A percentile compares a stretch with the other conserved stretches of the same genome.
Conservation (phyloP, 2,329 filamentous ascomycete species). For the Arthrobotrys sinensis region DNA sequence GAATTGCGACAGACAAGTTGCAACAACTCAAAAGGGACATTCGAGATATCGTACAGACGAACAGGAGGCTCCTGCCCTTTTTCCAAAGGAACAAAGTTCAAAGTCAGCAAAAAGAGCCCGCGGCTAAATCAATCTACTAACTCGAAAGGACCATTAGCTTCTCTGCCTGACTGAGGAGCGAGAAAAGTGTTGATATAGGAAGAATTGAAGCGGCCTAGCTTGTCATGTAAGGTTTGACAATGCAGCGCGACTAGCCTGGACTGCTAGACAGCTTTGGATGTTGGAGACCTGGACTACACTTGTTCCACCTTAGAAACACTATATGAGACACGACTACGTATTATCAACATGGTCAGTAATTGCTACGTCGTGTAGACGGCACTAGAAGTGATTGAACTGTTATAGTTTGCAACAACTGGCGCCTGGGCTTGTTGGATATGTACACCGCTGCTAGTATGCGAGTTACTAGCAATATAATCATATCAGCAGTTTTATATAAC, state of each 20-base stretch:
- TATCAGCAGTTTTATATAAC: conserved; percentile 54
- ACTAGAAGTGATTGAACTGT: conserved; percentile 32
- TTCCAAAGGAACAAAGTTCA: conserved; percentile 17
- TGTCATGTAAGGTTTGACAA: conserved; percentile 61
- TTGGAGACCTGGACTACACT: conserved; percentile 58
- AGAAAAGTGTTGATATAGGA: conserved; percentile 51
- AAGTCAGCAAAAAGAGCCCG: conserved; percentile 37
- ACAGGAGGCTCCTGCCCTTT: conserved; percentile 5
- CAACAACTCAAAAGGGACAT: conserved; percentile 44
- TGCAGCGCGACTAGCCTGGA: conserved; percentile 51
- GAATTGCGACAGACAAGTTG: conserved; percentile 53
- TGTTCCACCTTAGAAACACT: conserved; percentile 52
- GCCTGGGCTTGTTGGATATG: conserved; percentile 48
- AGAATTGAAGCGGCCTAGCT: conserved; percentile 51
- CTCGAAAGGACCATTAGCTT: conserved; percentile 43
- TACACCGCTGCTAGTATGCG: conserved; percentile 13
- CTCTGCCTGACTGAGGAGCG: conserved; percentile 28
- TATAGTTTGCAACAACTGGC: conserved; percentile 49
- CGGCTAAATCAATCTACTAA: conserved; percentile 59
- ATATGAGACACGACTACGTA: conserved; percentile 55
- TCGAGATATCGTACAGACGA: neutral
- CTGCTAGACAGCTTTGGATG: conserved; percentile 57
- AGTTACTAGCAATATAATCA: conserved; percentile 27
- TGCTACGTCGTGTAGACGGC: conserved; percentile 26
- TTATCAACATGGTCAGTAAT: conserved; percentile 26